Conservation (phyloP, 1,139 yeast species). For the Debaryomycetaceae sp. region DNA sequence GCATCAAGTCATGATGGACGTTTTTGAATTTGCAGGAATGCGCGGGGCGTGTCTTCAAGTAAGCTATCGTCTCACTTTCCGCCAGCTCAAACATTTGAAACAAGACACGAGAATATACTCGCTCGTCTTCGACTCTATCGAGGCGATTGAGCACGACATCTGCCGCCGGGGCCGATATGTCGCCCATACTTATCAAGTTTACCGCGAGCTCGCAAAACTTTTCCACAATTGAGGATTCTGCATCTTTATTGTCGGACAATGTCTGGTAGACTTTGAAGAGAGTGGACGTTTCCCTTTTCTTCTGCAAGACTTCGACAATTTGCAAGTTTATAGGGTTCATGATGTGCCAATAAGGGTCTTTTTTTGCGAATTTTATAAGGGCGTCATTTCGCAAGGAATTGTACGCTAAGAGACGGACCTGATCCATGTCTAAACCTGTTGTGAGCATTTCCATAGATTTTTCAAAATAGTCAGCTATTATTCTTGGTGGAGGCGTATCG, state of each 20-base stretch:
- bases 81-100: slow-evolving; percentile 21
- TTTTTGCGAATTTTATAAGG: background rate
- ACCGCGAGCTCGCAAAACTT: slow-evolving; percentile 5
- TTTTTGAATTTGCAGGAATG: slow-evolving; percentile 14
- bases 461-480: too few species aligned
- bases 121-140: slow-evolving; percentile 11
- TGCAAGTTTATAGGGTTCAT: background rate
- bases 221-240: slow-evolving; percentile 1
- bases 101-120: slow-evolving; percentile 15
- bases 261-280: background rate
- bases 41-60: slow-evolving; percentile 18
- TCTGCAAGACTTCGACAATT: background rate
- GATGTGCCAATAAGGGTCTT: background rate
- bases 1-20: slow-evolving; percentile 22
- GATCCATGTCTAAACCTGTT: too few species aligned
- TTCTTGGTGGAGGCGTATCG: too few species aligned
- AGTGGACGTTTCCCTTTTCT: background rate
- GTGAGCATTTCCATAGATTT: too few species aligned
- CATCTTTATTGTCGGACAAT: background rate
- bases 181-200: slow-evolving; percentile 2
- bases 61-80: slow-evolving; percentile 18
- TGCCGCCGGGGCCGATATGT: slow-evolving; percentile 2
- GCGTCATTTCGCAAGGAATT: background rate
- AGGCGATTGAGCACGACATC: slow-evolving; percentile 8
- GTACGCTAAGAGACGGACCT: background rate